Percentiles rank a stretch among this genome's conserved stretches.
Conservation (phyloP, 148 eudicot genomes). For the Oxyria digyna region DNA sequence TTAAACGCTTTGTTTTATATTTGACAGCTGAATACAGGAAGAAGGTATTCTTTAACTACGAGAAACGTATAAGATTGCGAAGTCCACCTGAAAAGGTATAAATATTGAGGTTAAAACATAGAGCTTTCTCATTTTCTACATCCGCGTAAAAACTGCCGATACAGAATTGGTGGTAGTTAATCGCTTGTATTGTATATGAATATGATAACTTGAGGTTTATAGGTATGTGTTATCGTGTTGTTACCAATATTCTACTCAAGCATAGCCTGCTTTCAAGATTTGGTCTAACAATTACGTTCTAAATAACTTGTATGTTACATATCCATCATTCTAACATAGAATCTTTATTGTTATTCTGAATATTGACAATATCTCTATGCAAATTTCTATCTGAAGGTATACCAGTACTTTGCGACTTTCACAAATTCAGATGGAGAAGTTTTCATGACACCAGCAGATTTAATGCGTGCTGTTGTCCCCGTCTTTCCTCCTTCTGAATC, state of each 20-base stretch:
- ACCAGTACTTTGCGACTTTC: conserved; percentile 51
- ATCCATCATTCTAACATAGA: background rate
- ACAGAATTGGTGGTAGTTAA: background rate
- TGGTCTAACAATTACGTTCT: background rate
- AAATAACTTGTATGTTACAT: background rate
- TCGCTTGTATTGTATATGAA: no score
- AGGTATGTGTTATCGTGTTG: background rate
- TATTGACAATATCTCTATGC: conserved; percentile 1
- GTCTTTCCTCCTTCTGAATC: conserved; percentile 70
- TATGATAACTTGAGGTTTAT: background rate
- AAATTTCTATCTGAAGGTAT: conserved; percentile 27
- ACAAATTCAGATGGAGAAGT: conserved; percentile 31
- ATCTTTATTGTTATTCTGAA: background rate
- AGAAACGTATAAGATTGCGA: conserved; percentile 66
- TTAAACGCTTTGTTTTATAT: background rate
- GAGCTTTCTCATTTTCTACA: background rate
- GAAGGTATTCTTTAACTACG: conserved; percentile 79
- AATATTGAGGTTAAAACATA: background rate
- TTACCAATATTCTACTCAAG: background rate
- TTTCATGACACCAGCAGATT: conserved; percentile 58
- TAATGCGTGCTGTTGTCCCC: conserved; percentile 65
- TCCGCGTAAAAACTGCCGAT: background rate
- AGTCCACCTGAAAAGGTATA: conserved; percentile 96
- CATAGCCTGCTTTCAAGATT: background rate
- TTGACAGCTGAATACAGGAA: conserved; percentile 68